Evolutionary conservation across 2,329 filamentous ascomycete genomes (phyloP).

Genomic region (Cercospora sp.): DNA sequence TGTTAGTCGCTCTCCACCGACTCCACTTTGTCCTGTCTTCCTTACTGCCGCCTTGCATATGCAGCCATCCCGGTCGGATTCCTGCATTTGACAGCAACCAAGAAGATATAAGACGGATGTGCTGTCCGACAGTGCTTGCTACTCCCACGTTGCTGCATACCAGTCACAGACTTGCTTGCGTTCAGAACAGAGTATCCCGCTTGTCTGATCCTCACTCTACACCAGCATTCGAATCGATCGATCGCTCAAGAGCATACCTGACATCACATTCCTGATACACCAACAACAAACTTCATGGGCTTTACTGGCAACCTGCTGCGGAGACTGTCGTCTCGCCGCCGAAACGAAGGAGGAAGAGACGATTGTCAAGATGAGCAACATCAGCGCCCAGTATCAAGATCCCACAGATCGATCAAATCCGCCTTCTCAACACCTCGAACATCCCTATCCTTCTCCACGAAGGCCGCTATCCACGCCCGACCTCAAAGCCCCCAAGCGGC

Average conservation of each 20-base stretch:
- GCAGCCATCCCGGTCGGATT: constrained; percentile 21
- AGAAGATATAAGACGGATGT: constrained; percentile 13
- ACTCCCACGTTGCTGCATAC: constrained; percentile 5
- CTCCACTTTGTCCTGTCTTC: constrained; percentile 2
- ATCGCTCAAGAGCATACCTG: background rate
- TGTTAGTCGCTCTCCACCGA: constrained; percentile 4
- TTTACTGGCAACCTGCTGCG: constrained; percentile 14
- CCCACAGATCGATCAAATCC: constrained; percentile 5
- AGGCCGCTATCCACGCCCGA: constrained; percentile 25
- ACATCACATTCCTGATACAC: background rate
- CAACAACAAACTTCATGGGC: constrained; percentile 14
- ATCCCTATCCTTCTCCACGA: constrained; percentile 12
- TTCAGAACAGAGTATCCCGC: background rate
- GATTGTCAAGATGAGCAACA: constrained; percentile 13
- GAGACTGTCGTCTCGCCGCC: constrained; percentile 14
- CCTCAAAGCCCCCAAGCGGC: constrained; percentile 16
- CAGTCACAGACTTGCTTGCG: constrained; percentile 10
- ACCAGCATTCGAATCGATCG: background rate
- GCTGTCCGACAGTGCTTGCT: constrained; percentile 16
- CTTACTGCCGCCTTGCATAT: constrained; percentile 12
- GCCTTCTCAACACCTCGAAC: constrained; percentile 11
- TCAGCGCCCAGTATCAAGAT: background rate
- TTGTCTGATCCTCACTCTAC: background rate
- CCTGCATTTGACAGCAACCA: constrained; percentile 20
- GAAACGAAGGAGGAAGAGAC: background rate